Evolutionary conservation across 441 rosid genomes (phyloP).

Genomic region (Raphanus hybrid): DNA sequence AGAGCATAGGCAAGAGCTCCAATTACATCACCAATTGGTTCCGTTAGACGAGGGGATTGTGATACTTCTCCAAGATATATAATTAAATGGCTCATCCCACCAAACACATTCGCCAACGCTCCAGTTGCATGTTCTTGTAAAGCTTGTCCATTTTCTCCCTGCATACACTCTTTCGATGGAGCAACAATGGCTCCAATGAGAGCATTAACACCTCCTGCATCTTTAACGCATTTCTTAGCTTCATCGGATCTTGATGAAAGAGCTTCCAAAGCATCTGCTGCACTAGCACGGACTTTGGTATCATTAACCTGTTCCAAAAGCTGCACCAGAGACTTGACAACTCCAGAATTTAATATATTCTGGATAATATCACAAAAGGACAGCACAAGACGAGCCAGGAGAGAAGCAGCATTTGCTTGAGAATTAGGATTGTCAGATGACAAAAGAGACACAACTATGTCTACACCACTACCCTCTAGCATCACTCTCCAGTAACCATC

Average conservation of each 20-base stretch:
- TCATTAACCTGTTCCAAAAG: constrained; percentile 90
- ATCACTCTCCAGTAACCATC: constrained; percentile 92
- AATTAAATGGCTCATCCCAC: constrained; percentile 90
- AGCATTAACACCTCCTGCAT: constrained; percentile 85
- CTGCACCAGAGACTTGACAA: constrained; percentile 83
- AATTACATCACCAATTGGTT: constrained; percentile 87
- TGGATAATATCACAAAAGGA: constrained; percentile 79
- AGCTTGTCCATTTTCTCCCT: constrained; percentile 96
- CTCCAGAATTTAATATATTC: constrained; percentile 67
- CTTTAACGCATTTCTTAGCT: constrained; percentile 85
- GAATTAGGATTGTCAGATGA: constrained; percentile 76
- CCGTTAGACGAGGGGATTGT: constrained; percentile 88
- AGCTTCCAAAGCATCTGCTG: constrained; percentile 96
- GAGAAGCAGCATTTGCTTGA: constrained; percentile 90
- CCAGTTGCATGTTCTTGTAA: constrained; percentile 99
- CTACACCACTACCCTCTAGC: constrained; percentile 91
- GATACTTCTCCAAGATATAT: constrained; percentile 97
- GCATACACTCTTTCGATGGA: constrained; percentile 99
- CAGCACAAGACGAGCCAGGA: constrained; percentile 89
- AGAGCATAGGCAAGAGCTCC: constrained; percentile 98
- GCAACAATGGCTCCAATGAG: constrained; percentile 96
- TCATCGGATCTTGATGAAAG: constrained; percentile 89
- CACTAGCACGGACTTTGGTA: constrained; percentile 91
- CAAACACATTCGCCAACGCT: constrained; percentile 96
- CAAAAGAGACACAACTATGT: constrained; percentile 90